phyloP scores from a whole-genome alignment of 768 basidiomycete genomes.

The Asterophora lycoperdoides region DNA sequence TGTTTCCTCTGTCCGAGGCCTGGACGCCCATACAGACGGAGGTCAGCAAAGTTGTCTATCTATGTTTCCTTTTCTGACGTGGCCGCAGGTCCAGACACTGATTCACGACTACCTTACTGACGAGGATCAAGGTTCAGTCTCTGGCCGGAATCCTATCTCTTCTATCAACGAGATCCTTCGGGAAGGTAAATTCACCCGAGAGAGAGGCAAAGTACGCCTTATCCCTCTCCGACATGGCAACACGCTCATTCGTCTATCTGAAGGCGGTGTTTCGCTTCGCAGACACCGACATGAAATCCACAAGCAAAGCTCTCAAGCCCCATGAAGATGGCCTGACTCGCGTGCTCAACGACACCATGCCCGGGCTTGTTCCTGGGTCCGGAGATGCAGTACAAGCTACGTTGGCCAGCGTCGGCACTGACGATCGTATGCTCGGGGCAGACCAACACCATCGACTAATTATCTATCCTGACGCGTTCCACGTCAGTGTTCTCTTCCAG shows the following conservation, averaged over 20 bases:
- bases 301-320: conserved; percentile 59
- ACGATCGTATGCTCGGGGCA: conserved; percentile 68
- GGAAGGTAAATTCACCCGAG: conserved; percentile 74
- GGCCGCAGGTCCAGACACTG: conserved; percentile 68
- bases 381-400: conserved; percentile 63
- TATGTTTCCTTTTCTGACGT: conserved; percentile 5
- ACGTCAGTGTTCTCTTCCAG: conserved; percentile 91
- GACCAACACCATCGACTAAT: conserved; percentile 83
- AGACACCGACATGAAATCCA: conserved; percentile 79
- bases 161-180: conserved; percentile 93
- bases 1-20: conserved; percentile 83
- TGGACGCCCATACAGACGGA: conserved; percentile 89
- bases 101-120: conserved; percentile 90
- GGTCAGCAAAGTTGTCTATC: conserved; percentile 39
- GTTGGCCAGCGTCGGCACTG: conserved; percentile 55
- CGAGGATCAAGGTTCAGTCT: conserved; percentile 74
- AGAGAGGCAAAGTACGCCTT: conserved; percentile 65
- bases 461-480: conserved; percentile 89
- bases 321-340: conserved; percentile 85
- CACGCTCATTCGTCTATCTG: background rate
- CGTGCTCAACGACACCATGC: conserved; percentile 86
- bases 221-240: background rate
- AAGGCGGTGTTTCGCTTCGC: conserved; percentile 88
- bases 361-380: conserved; percentile 79
- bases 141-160: conserved; percentile 82